Conservation (phyloP, 1,284 basidiomycete species). For the Apiotrichum gamsii region DNA sequence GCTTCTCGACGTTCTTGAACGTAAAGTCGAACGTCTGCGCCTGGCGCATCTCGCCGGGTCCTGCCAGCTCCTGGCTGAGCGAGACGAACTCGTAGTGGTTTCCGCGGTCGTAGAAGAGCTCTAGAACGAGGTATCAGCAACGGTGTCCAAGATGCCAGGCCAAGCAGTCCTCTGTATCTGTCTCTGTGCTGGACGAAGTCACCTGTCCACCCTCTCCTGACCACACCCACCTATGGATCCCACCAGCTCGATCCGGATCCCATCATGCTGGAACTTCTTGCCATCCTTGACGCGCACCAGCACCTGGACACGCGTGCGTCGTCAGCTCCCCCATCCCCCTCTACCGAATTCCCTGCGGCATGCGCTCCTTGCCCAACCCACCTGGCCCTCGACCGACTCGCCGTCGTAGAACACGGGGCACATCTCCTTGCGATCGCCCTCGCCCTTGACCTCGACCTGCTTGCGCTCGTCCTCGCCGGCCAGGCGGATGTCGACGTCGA, state of each 20-base stretch:
- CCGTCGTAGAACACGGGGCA: slow-evolving; percentile 96
- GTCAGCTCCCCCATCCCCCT: not conserved
- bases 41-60: slow-evolving; percentile 88
- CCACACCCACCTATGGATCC: slow-evolving; percentile 77
- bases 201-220: too few species aligned
- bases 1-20: slow-evolving; percentile 99
- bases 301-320: slow-evolving; percentile 60
- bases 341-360: too few species aligned
- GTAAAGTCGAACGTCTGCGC: slow-evolving; percentile 92
- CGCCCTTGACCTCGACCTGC: slow-evolving; percentile 57
- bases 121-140: slow-evolving; percentile 49
- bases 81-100: slow-evolving; percentile 98
- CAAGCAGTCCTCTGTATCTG: too few species aligned
- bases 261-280: slow-evolving; percentile 91
- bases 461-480: slow-evolving; percentile 80
- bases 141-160: not conserved
- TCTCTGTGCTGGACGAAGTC: too few species aligned
- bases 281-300: slow-evolving; percentile 85
- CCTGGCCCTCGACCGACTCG: slow-evolving; percentile 79
- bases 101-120: slow-evolving; percentile 76
- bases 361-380: slow-evolving; percentile 47
- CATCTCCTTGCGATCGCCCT: slow-evolving; percentile 71
- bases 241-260: slow-evolving; percentile 95
- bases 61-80: slow-evolving; percentile 86
- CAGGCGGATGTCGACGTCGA: slow-evolving; percentile 86